Evolutionary conservation across 495 filamentous ascomycete species (phyloP).

Genomic region (Tuber calosporum): DNA sequence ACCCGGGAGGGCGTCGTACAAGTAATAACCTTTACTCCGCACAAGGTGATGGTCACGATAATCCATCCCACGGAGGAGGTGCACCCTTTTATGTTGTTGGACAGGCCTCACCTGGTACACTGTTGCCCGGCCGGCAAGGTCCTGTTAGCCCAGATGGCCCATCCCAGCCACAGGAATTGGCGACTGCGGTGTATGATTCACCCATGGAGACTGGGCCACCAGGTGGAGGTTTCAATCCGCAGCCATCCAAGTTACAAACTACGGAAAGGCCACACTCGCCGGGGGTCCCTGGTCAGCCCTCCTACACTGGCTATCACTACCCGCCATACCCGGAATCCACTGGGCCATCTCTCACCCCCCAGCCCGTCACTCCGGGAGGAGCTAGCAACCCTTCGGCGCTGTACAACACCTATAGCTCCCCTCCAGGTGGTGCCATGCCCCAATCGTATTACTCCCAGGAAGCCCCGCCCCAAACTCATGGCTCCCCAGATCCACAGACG

Average conservation of each 20-base stretch:
- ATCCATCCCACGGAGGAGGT: slow-evolving; percentile 19
- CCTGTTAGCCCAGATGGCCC: slow-evolving; percentile 52
- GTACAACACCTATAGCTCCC: slow-evolving; percentile 26
- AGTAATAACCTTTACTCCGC: slow-evolving; percentile 36
- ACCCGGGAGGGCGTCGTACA: slow-evolving; percentile 30
- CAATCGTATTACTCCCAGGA: slow-evolving; percentile 35
- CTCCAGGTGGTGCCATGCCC: slow-evolving; percentile 20
- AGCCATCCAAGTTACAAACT: slow-evolving; percentile 10
- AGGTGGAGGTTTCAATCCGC: slow-evolving; percentile 25
- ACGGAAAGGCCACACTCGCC: slow-evolving; percentile 23
- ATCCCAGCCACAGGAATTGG: slow-evolving; percentile 69
- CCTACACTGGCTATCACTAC: slow-evolving; percentile 31
- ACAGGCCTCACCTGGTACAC: slow-evolving; percentile 29
- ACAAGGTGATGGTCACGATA: slow-evolving; percentile 24
- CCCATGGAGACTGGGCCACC: slow-evolving; percentile 56
- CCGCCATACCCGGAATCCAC: slow-evolving; percentile 9
- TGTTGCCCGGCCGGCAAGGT: slow-evolving; percentile 43
- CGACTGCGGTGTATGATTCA: slow-evolving; percentile 76
- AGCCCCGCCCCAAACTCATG: slow-evolving; percentile 22
- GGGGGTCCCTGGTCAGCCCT: slow-evolving; percentile 13
- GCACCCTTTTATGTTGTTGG: slow-evolving; percentile 42
- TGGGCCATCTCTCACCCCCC: slow-evolving; percentile 22
- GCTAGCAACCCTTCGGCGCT: slow-evolving; percentile 11
- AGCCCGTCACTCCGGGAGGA: slow-evolving; percentile 18
- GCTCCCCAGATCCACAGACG: slow-evolving; percentile 6